Conservation (phyloP, 1,284 basidiomycete genomes). For the Tilletiopsis washingtonensis region DNA sequence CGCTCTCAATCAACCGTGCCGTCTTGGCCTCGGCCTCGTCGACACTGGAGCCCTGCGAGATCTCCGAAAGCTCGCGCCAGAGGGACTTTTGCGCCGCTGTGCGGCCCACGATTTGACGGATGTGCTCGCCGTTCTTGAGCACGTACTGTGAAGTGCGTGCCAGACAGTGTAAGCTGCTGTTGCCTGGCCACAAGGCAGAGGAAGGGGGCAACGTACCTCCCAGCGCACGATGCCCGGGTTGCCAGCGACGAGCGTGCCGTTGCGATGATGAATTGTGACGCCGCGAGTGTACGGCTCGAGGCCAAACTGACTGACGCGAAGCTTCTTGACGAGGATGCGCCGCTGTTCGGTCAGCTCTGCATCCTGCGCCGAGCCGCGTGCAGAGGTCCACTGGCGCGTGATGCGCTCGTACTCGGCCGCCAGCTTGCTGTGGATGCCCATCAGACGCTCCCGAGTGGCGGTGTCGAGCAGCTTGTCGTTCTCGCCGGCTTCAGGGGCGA, state of each 20-base stretch:
- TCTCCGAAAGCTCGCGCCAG: constrained; percentile 28
- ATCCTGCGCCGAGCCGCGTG: constrained; percentile 16
- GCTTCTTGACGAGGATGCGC: constrained; percentile 27
- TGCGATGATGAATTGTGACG: constrained; percentile 44
- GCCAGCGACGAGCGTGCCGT: constrained; percentile 31
- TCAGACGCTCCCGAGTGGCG: constrained; percentile 31
- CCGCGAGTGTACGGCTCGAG: constrained; percentile 45
- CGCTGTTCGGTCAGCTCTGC: constrained; percentile 23
- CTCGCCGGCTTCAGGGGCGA: constrained; percentile 35
- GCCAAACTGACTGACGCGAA: constrained; percentile 44
- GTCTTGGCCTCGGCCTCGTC: constrained; percentile 13
- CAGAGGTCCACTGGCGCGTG: constrained; percentile 42
- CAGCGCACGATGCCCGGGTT: constrained; percentile 37
- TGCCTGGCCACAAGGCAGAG: no score
- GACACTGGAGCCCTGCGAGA: constrained; percentile 17
- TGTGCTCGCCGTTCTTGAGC: constrained; percentile 27
- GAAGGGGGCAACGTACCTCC: no score
- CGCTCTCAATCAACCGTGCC: not conserved
- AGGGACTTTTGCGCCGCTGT: constrained; percentile 19
- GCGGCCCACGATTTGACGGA: constrained; percentile 34
- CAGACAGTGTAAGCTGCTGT: no score
- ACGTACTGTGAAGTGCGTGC: constrained; percentile 23
- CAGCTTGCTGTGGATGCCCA: constrained; percentile 32
- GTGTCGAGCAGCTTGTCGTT: constrained; percentile 36
- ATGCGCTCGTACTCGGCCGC: constrained; percentile 38